phyloP scores from a whole-genome alignment of 768 basidiomycete species.

The Serendipita sp. region DNA sequence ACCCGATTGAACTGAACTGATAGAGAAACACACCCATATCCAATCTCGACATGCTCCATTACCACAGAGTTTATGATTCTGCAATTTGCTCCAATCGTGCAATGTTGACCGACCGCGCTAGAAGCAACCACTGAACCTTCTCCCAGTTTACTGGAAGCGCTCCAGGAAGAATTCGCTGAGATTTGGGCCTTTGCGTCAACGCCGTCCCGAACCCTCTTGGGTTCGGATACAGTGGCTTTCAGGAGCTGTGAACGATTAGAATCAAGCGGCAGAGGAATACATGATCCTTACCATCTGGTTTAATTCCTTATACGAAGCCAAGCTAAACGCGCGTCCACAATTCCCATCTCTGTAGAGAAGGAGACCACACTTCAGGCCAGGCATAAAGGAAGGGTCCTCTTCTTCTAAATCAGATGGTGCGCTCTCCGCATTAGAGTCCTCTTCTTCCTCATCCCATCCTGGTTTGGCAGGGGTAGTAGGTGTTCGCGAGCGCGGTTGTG shows the following conservation, averaged over 20 bases:
- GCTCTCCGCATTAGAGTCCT: not conserved
- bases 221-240: conserved; percentile 23
- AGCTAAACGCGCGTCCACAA: conserved; percentile 58
- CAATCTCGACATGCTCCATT: conserved; percentile 77
- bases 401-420: conserved; percentile 11
- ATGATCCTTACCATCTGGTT: conserved; percentile 50
- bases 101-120: conserved; percentile 66
- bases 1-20: not conserved
- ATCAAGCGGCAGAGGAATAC: conserved; percentile 8
- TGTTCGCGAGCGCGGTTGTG: not conserved
- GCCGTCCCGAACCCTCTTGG: conserved; percentile 39
- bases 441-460: not conserved
- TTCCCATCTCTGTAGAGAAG: conserved; percentile 42
- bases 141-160: conserved; percentile 64
- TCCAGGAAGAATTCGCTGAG: conserved; percentile 67
- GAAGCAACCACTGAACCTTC: conserved; percentile 71
- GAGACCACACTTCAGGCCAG: conserved; percentile 48
- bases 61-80: conserved; percentile 70
- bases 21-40: conserved; percentile 50
- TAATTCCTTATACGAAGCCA: conserved; percentile 61
- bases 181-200: conserved; percentile 75
- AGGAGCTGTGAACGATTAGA: not conserved
- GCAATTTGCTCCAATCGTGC: conserved; percentile 69
- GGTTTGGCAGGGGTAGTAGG: not conserved
- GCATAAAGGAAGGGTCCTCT: conserved; percentile 20